Evolutionary conservation across 2,329 filamentous ascomycete species (phyloP), one percentile per base, ranked within the genome.

Genomic region (Neospermospora avenae): DNA sequence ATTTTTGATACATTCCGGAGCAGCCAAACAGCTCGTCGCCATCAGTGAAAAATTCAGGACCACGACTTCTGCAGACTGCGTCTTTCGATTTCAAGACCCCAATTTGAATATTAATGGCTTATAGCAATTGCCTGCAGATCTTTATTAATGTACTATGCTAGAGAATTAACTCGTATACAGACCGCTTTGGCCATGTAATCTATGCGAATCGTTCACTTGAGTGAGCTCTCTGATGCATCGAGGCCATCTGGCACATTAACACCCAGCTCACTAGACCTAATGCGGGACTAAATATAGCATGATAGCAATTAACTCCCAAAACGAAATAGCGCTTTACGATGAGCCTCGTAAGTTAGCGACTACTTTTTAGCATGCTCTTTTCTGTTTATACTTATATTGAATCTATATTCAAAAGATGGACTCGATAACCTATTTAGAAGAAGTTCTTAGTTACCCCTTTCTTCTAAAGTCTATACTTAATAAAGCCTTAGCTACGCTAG

Each of bases 381-480:
- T 49, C 24, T 14, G 13, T 49, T 5, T 22, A 49, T 18, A 22
- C 45, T 49, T 49, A 18, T 22, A 24, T 49, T 22, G 28, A 31
- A 34, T 34, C 28, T 22, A 8, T 49, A 49, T 16, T 18, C 6
- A 49, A 49, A 49, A 49, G 20, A 49, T 49, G 45, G 45, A 25
- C 28, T 14, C 45, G 45, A 25, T 22, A 49, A 49, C 7, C 28
- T 28, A 49, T 49, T 49, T 56, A n/a, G 39, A 56, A 46, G 20
- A 31, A n/a, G 28, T 45, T 35, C 8, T 56, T 28, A 35, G 25
- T 58, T 58, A 58, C 52, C n/a, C 42, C 10, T 60, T 60, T 56
- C 31, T 44, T 48, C 31, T 39, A 31, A 31, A 42, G 24, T 39
- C 25, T 20, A 28, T 60, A 44, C 48, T 60, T 20, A n/a, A 56